Base-by-base conservation (phyloP, 202 grass and related monocot species). In the Dendrocalamus latiflorus region DNA sequence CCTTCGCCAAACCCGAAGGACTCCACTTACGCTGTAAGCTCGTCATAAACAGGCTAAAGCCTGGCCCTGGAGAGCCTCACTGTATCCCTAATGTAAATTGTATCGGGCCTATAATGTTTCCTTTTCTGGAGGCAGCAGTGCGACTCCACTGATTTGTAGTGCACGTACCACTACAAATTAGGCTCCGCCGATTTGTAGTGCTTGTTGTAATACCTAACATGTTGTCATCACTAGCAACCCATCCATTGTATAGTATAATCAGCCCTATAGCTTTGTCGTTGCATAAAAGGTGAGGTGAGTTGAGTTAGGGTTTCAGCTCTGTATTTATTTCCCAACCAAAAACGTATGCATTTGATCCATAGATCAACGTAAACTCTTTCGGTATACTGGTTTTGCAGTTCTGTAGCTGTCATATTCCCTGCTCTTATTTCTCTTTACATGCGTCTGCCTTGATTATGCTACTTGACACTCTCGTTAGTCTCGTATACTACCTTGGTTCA, bases 1-100 rank as follows among this genome's bases (percentile, higher is more conserved):
- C 62, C 56, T 72, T 72, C 73, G 36, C 76, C 65, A 0, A 87
- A 87, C 48, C 82, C 55, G 0, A 89, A 89, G 76, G 59, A 72
- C 3, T 2, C 24, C 4, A 4, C 14, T 14, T 44, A 12, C 39
- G 58, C 37, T 3, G 61, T 68, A 37, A 75, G 14, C 79, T 37
- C 28, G 9, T 45, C 24, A 0, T 74, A 79, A 72, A 15, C 83
- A 43, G 21, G 13, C 49, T 83, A 55, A 55, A 6, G 58, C 48
- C 6, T 81, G 70, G 41, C 28, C 43, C 7, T 64, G 26, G 58
- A 78, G 63, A n/a, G n/a, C 74, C 36, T 16, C 38, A 58, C 76
- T 60, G 68, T 49, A 45, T 6, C 22, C 17, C 45, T 44, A 7
- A 33, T 15, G 7, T 65, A 83, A 47, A 49, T n/a, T 18, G 22